Evolutionary conservation across 2,329 filamentous ascomycete genomes (phyloP).

Genomic region (Colletotrichum nymphaeae): DNA sequence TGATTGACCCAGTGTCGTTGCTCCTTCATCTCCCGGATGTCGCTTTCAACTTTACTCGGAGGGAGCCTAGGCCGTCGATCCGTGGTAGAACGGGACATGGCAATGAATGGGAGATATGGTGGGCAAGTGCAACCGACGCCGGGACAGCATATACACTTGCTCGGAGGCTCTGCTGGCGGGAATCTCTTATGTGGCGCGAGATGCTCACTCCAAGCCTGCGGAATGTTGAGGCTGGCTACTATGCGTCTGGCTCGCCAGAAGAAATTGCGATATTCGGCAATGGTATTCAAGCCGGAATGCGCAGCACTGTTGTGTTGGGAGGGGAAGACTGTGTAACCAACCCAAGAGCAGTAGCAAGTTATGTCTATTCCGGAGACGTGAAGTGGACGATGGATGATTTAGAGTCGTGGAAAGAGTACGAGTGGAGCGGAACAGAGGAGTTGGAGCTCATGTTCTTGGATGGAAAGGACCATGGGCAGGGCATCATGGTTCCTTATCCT

Average conservation of each 20-base stretch:
- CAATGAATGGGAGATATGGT: conserved; percentile 77
- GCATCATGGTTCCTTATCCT: conserved; percentile 26
- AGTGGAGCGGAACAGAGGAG: conserved; percentile 40
- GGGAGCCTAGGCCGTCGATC: conserved; percentile 50
- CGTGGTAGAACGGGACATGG: conserved; percentile 51
- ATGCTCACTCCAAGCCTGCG: conserved; percentile 55
- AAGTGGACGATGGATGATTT: conserved; percentile 29
- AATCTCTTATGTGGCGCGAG: conserved; percentile 78
- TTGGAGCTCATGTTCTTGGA: conserved; percentile 40
- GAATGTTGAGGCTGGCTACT: conserved; percentile 13
- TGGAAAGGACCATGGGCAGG: conserved; percentile 41
- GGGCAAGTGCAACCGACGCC: conserved; percentile 78
- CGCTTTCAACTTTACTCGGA: conserved; percentile 67
- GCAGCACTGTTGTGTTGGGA: conserved; percentile 40
- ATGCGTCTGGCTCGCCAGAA: conserved; percentile 18
- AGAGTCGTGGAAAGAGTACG: conserved; percentile 15
- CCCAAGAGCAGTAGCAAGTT: conserved; percentile 38
- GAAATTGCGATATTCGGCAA: conserved; percentile 26
- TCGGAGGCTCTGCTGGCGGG: conserved; percentile 77
- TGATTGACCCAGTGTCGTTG: conserved; percentile 71
- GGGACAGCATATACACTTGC: conserved; percentile 73
- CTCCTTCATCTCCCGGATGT: conserved; percentile 71
- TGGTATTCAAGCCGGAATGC: conserved; percentile 43
- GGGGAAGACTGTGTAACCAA: conserved; percentile 39
- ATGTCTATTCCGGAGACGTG: conserved; percentile 38